Conservation (phyloP, 2,329 filamentous ascomycete species). For the Arthrobotrys sphaeroides region DNA sequence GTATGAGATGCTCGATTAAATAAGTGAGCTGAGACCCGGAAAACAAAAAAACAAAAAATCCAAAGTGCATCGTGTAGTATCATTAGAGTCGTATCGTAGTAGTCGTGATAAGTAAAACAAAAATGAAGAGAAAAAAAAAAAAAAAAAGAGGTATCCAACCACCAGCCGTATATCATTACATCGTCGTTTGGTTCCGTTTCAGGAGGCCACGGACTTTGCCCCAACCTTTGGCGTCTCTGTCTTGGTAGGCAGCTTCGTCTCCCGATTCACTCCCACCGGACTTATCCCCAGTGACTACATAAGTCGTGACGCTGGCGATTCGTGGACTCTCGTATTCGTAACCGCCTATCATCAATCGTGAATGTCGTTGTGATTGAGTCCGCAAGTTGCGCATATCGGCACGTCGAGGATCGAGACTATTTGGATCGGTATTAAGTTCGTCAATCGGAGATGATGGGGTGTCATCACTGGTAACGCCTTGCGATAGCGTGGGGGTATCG, state of each 20-base stretch:
- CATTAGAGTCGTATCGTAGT: constrained; percentile 25
- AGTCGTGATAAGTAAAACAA: constrained; percentile 13
- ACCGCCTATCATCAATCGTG: constrained; percentile 50
- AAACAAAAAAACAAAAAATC: constrained; percentile 4
- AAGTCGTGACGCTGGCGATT: constrained; percentile 40
- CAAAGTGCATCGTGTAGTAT: constrained; percentile 12
- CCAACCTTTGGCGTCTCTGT: constrained; percentile 35
- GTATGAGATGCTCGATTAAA: constrained; percentile 36
- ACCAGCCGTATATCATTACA: constrained; percentile 35
- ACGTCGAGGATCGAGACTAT: constrained; percentile 25
- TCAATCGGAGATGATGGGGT: constrained; percentile 39
- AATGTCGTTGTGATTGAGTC: constrained; percentile 43
- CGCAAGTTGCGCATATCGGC: constrained; percentile 38
- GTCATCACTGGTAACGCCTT: constrained; percentile 42
- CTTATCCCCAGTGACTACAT: constrained; percentile 26
- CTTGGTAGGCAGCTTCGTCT: constrained; percentile 26
- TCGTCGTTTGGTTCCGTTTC: constrained; percentile 35
- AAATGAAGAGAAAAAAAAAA: not conserved
- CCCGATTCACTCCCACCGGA: constrained; percentile 44
- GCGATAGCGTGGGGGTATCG: constrained; percentile 43
- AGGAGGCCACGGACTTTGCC: constrained; percentile 51
- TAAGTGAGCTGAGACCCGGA: constrained; percentile 36
- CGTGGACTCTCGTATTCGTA: constrained; percentile 51
- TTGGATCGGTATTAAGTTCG: constrained; percentile 32
- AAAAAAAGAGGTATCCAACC: not conserved